These are phyloP conservation scores for Fusarium tanahbumbuense DNA, from an alignment of 2,329 filamentous ascomycete genomes.

Conservation along the genomic window DNA sequence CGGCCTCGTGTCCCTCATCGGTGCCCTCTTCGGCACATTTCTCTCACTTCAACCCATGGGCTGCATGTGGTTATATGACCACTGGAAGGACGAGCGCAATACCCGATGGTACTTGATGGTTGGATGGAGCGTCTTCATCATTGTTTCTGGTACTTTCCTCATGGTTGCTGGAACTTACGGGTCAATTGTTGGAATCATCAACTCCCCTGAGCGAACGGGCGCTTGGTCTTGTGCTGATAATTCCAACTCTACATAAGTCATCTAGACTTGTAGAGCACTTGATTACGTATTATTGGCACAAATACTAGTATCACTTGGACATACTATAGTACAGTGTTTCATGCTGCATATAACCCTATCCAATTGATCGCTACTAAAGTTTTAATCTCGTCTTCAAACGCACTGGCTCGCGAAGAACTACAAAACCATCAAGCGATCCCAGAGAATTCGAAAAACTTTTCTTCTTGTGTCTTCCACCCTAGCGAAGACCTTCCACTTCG, in stretches of 20 bases:
- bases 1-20: slow-evolving; percentile 46
- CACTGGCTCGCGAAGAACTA: too few species aligned
- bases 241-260: slow-evolving; percentile 48
- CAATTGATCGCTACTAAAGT: too few species aligned
- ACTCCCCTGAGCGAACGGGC: slow-evolving; percentile 52
- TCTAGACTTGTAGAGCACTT: too few species aligned
- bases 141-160: slow-evolving; percentile 49
- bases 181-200: slow-evolving; percentile 51
- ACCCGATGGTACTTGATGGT: slow-evolving; percentile 31
- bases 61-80: slow-evolving; percentile 47
- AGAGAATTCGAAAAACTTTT: too few species aligned
- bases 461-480: too few species aligned
- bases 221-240: slow-evolving; percentile 59
- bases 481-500: too few species aligned
- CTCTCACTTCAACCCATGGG: slow-evolving; percentile 48
- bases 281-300: too few species aligned
- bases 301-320: too few species aligned
- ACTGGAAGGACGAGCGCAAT: slow-evolving; percentile 38
- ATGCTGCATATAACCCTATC: too few species aligned
- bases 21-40: slow-evolving; percentile 47
- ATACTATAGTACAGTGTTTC: too few species aligned
- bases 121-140: slow-evolving; percentile 19
- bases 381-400: too few species aligned
- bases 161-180: slow-evolving; percentile 60
- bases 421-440: too few species aligned